Percentiles rank a stretch among this genome's conserved stretches.
phyloP scores from a whole-genome alignment of 2,329 filamentous ascomycete genomes.

The Magnaporthiopsis rhizophila region DNA sequence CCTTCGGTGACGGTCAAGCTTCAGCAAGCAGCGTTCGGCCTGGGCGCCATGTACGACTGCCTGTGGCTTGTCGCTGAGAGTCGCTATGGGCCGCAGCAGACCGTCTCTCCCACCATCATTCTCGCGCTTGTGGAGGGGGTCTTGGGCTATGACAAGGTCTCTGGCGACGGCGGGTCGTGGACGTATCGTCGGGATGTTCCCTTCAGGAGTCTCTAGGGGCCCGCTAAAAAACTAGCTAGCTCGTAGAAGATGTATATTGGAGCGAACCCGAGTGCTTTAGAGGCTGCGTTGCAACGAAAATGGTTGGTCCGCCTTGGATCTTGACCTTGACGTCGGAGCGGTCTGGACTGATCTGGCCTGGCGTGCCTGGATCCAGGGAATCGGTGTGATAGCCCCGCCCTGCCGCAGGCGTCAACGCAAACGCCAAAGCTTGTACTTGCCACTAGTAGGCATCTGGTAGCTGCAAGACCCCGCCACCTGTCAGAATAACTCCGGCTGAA shows the following conservation, averaged over 20 bases:
- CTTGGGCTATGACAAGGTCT: constrained; percentile 33
- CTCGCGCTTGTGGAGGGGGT: constrained; percentile 37
- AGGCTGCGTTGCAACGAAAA: neutral
- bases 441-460: too few relatives aligned
- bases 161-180: constrained; percentile 8
- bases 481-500: too few relatives aligned
- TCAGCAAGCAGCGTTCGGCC: constrained; percentile 35
- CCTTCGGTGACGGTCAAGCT: constrained; percentile 32
- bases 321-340: neutral
- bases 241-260: too few relatives aligned
- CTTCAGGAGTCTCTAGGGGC: neutral
- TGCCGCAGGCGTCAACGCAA: too few relatives aligned
- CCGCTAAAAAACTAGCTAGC: neutral
- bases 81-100: constrained; percentile 21
- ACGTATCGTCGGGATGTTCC: constrained; percentile 11
- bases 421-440: too few relatives aligned
- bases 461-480: too few relatives aligned
- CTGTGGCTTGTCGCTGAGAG: constrained; percentile 29
- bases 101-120: constrained; percentile 34
- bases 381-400: too few relatives aligned
- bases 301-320: neutral
- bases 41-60: constrained; percentile 35
- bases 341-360: too few relatives aligned
- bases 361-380: too few relatives aligned
- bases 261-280: neutral